Evolutionary conservation across 139 green algal species (phyloP).

Genomic region (Nannochloris sp.): DNA sequence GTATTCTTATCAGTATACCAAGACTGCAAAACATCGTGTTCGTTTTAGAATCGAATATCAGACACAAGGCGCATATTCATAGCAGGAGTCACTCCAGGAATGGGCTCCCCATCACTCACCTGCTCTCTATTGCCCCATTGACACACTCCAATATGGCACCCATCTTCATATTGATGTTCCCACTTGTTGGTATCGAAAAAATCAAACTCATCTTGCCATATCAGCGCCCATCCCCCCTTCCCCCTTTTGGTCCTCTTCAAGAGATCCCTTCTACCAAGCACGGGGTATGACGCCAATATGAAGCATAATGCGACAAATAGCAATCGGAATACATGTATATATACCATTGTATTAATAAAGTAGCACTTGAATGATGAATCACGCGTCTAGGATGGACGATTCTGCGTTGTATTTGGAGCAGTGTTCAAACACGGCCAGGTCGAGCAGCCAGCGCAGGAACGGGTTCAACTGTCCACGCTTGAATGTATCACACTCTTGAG

Average conservation of each 20-base stretch:
- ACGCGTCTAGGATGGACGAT: no score
- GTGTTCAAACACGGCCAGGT: no score
- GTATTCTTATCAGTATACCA: background rate
- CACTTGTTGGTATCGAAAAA: background rate
- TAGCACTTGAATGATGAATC: no score
- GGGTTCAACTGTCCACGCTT: no score
- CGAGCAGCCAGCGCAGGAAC: no score
- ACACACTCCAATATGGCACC: background rate
- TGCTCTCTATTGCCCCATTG: background rate
- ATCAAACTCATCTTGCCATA: slow-evolving; percentile 3
- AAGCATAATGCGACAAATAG: background rate
- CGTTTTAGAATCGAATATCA: background rate
- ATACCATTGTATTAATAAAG: background rate
- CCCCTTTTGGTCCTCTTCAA: background rate
- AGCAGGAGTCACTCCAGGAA: no score
- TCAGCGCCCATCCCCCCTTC: background rate
- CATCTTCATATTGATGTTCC: slow-evolving; percentile 5
- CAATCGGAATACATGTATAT: background rate
- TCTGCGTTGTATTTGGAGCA: no score
- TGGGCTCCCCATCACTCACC: background rate
- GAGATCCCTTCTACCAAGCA: slow-evolving; percentile 2
- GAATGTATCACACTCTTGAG: no score
- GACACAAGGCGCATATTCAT: no score
- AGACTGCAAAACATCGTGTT: background rate
- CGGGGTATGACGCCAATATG: background rate